These are phyloP conservation scores for Dendryphion nanum DNA, from an alignment of 2,329 filamentous ascomycete genomes.

Conservation along the genomic window DNA sequence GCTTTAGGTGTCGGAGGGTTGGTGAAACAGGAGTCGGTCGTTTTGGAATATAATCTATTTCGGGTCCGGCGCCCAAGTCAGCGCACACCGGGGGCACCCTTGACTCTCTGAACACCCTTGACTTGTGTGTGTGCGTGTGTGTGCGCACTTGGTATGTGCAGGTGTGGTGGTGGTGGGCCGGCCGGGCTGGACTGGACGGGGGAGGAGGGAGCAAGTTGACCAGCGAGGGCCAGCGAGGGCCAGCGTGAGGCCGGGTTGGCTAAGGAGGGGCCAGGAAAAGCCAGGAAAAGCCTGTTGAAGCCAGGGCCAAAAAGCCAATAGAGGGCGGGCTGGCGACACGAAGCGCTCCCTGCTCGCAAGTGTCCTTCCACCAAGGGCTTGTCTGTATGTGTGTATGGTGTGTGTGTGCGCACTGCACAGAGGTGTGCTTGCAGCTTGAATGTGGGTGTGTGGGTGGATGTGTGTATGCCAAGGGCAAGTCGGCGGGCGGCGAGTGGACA, in stretches of 20 bases:
- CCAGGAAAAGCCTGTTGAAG: too few species aligned
- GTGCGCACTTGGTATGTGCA: neutral
- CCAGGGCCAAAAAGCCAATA: too few species aligned
- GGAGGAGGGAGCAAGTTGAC: neutral
- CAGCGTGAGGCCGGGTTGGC: conserved; percentile 3
- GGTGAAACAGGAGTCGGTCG: conserved; percentile 41
- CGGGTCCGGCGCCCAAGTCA: conserved; percentile 21
- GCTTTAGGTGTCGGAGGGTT: conserved; percentile 41
- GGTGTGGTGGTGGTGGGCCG: conserved; percentile 4
- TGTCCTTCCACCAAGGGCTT: neutral
- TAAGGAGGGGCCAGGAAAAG: neutral
- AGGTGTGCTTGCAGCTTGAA: too few species aligned
- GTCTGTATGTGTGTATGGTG: too few species aligned
- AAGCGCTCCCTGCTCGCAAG: conserved; percentile 6
- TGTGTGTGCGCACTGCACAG: too few species aligned
- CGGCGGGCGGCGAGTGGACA: neutral
- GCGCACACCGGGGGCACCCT: conserved; percentile 11
- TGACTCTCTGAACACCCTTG: too few species aligned
- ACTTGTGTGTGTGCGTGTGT: neutral
- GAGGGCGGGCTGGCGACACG: too few species aligned
- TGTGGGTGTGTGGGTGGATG: neutral
- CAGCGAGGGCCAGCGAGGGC: conserved; percentile 2
- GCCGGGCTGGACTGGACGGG: too few species aligned
- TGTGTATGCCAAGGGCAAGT: neutral
- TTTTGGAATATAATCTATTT: conserved; percentile 40